Evolutionary conservation across 2,329 filamentous ascomycete species (phyloP).

Genomic region (Trichoderma gracile): DNA sequence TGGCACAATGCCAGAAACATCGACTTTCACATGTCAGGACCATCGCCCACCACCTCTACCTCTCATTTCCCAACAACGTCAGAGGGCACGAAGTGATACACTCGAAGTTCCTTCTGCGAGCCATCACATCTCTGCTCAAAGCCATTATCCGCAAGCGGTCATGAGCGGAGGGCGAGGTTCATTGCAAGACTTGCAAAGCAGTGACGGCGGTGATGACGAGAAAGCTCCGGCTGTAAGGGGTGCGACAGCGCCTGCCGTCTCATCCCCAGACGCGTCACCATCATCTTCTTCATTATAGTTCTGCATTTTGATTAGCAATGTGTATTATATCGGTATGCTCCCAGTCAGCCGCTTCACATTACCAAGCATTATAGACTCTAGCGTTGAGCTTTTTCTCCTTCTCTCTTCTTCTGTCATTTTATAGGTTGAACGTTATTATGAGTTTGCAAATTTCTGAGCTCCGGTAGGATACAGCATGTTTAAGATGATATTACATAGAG

Average conservation of each 20-base stretch:
- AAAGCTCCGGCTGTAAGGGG: no score
- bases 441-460: background rate
- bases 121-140: constrained; percentile 6
- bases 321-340: background rate
- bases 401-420: background rate
- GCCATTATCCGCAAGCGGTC: background rate
- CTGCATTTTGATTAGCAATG: background rate
- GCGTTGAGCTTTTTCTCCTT: background rate
- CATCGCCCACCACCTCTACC: background rate
- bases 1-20: constrained; percentile 18
- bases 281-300: background rate
- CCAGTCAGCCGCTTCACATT: background rate
- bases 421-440: no score
- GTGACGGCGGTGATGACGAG: background rate
- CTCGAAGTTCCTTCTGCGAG: constrained; percentile 26
- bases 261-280: background rate
- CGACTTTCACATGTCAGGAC: background rate
- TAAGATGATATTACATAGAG: no score
- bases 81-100: constrained; percentile 26
- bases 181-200: background rate
- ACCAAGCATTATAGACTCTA: background rate
- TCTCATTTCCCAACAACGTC: constrained; percentile 13
- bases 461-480: background rate
- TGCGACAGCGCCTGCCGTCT: background rate
- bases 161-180: constrained; percentile 11